These are phyloP conservation scores for Aspergillus heteromorphus DNA, from an alignment of 495 filamentous ascomycete species.

Conservation along the genomic window DNA sequence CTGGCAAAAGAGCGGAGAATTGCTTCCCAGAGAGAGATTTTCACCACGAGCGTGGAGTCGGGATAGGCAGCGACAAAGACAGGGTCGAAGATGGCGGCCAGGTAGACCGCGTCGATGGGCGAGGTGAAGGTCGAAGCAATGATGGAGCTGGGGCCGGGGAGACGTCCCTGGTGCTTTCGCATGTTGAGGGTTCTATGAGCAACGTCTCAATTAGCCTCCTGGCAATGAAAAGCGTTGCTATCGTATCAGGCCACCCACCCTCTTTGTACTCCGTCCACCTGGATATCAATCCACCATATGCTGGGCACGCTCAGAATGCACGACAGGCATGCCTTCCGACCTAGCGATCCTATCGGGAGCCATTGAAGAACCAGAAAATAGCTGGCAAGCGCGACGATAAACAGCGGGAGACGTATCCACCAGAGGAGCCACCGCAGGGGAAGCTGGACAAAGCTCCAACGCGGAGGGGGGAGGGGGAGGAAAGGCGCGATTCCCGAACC, in stretches of 20 bases:
- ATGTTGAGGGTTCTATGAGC: slow-evolving; percentile 48
- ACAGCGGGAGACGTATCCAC: slow-evolving; percentile 70
- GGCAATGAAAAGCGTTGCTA: background rate
- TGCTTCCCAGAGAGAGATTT: slow-evolving; percentile 68
- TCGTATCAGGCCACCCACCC: slow-evolving; percentile 44
- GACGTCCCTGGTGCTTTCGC: slow-evolving; percentile 55
- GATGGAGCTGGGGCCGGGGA: slow-evolving; percentile 70
- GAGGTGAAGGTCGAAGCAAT: slow-evolving; percentile 89
- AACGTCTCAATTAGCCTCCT: background rate
- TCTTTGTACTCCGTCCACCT: slow-evolving; percentile 90
- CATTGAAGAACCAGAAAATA: slow-evolving; percentile 83
- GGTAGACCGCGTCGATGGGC: slow-evolving; percentile 87
- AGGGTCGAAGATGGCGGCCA: slow-evolving; percentile 95
- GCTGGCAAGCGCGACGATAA: slow-evolving; percentile 58
- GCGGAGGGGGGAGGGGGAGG: slow-evolving; percentile 64
- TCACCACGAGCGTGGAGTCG: slow-evolving; percentile 62
- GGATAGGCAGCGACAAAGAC: slow-evolving; percentile 86
- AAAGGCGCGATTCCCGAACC: slow-evolving; percentile 96
- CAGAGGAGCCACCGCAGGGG: slow-evolving; percentile 68
- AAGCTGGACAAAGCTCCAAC: slow-evolving; percentile 50
- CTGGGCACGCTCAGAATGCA: slow-evolving; percentile 77
- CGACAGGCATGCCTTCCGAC: slow-evolving; percentile 83
- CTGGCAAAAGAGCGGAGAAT: slow-evolving; percentile 66
- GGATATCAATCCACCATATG: slow-evolving; percentile 96
- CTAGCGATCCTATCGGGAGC: slow-evolving; percentile 74